These are phyloP conservation scores for Sphagnum magellanicum DNA, from an alignment of 228 moss, liverwort and hornwort genomes.

Conservation along the genomic window DNA sequence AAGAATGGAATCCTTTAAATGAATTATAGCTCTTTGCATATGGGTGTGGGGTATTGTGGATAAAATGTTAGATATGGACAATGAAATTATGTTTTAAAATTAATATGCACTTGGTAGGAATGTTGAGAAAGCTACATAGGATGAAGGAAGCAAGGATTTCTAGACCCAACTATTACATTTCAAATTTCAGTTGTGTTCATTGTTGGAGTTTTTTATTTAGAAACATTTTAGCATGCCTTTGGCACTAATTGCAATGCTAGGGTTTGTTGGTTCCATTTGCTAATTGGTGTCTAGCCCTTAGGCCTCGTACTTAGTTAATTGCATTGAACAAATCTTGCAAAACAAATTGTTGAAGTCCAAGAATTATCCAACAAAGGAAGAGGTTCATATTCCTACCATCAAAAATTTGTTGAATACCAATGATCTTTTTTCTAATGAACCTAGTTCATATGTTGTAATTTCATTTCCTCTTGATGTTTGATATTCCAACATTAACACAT, in stretches of 20 bases:
- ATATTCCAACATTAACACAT: too few species aligned
- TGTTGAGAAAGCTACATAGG: conserved; percentile 42
- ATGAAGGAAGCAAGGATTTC: conserved; percentile 41
- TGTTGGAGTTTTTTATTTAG: conserved; percentile 68
- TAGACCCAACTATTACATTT: conserved; percentile 73
- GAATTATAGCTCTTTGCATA: too few species aligned
- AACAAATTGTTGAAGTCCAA: too few species aligned
- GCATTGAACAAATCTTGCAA: conserved; percentile 54
- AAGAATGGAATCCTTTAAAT: too few species aligned
- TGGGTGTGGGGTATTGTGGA: too few species aligned
- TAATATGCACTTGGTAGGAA: conserved; percentile 66
- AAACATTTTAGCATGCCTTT: conserved; percentile 62
- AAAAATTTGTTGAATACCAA: conserved; percentile 30
- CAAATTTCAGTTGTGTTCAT: conserved; percentile 70
- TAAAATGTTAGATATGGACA: conserved; percentile 76
- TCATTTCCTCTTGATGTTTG: too few species aligned
- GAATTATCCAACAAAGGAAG: conserved; percentile 52
- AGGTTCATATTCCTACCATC: conserved; percentile 35
- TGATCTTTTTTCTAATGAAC: too few species aligned
- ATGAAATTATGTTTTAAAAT: conserved; percentile 88
- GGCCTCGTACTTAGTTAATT: conserved; percentile 46
- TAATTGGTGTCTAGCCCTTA: conserved; percentile 52
- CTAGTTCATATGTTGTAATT: too few species aligned
- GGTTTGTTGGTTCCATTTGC: conserved; percentile 48
- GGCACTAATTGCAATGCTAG: conserved; percentile 65